Conservation (phyloP, 106 monocot species). For the Apostasia ramifera region DNA sequence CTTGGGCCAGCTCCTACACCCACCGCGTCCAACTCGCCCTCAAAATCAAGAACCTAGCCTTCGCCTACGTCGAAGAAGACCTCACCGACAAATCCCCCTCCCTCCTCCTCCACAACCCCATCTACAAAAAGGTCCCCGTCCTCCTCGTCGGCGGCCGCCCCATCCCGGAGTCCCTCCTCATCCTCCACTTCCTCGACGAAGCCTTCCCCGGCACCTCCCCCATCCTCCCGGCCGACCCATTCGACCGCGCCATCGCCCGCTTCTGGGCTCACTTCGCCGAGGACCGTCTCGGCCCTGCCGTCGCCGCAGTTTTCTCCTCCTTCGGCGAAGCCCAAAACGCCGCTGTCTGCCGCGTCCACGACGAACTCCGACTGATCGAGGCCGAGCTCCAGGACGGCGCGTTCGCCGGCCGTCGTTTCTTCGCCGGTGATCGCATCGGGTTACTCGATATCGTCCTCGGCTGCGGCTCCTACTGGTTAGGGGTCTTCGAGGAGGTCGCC, state of each 20-base stretch:
- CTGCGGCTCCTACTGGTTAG: conserved; percentile 67
- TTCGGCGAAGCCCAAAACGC: conserved; percentile 41
- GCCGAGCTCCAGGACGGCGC: conserved; percentile 52
- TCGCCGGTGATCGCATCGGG: conserved; percentile 68
- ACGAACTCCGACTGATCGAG: conserved; percentile 53
- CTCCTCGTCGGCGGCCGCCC: conserved; percentile 45
- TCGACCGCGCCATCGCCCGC: conserved; percentile 36
- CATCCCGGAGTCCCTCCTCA: conserved; percentile 54
- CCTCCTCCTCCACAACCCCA: conserved; percentile 56
- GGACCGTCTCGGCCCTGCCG: conserved; percentile 46
- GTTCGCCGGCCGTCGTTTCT: conserved; percentile 70
- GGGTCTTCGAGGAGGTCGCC: conserved; percentile 53
- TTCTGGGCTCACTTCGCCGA: conserved; percentile 64
- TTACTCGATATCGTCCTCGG: conserved; percentile 71
- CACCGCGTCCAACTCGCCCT: conserved; percentile 66
- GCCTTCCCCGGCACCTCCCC: conserved; percentile 14
- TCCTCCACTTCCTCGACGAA: conserved; percentile 70
- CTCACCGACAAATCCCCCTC: conserved; percentile 41
- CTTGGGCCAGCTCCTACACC: conserved; percentile 60
- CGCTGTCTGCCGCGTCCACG: conserved; percentile 42
- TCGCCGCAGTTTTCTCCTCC: conserved; percentile 48
- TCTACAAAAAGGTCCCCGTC: conserved; percentile 68
- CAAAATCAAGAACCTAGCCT: conserved; percentile 55
- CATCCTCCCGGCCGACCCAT: conserved; percentile 38
- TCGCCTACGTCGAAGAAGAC: conserved; percentile 60